phyloP scores from a whole-genome alignment of 495 filamentous ascomycete genomes.

The Bacidia rubella region DNA sequence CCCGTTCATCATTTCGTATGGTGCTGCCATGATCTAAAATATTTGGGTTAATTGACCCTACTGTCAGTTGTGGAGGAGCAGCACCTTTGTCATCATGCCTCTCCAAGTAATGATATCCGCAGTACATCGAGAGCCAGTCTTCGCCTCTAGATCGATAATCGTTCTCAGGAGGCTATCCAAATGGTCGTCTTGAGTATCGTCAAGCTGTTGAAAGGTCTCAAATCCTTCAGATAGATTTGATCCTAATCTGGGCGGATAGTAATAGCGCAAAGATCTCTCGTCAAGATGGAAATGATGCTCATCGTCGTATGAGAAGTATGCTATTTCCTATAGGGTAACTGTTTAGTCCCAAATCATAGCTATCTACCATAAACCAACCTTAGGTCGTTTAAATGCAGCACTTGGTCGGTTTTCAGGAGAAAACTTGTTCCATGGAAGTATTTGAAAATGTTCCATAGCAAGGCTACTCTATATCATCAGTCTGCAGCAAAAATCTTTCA shows the following conservation, averaged over 20 bases:
- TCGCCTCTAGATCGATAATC: constrained; percentile 56
- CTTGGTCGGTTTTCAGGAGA: constrained; percentile 30
- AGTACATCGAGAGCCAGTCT: constrained; percentile 49
- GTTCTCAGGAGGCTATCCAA: constrained; percentile 70
- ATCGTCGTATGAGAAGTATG: constrained; percentile 82
- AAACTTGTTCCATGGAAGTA: constrained; percentile 50
- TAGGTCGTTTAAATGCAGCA: constrained; percentile 54
- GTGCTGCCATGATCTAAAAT: constrained; percentile 67
- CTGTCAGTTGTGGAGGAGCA: neutral
- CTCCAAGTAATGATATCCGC: constrained; percentile 86
- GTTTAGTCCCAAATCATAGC: neutral
- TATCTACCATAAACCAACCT: constrained; percentile 29
- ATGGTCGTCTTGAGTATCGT: constrained; percentile 75
- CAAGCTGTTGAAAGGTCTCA: constrained; percentile 68
- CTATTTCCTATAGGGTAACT: constrained; percentile 54
- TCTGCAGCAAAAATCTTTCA: too few relatives aligned
- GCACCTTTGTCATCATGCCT: constrained; percentile 96
- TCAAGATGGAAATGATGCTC: constrained; percentile 63
- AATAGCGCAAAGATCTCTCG: constrained; percentile 69
- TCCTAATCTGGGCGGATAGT: constrained; percentile 63
- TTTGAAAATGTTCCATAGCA: constrained; percentile 39
- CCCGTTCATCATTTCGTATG: constrained; percentile 73
- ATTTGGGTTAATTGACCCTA: neutral
- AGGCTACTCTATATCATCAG: too few relatives aligned
- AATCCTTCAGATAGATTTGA: constrained; percentile 66